Percentiles rank a stretch among this genome's conserved stretches.
Conservation (phyloP, 768 basidiomycete species). For the Pholiota conissans region DNA sequence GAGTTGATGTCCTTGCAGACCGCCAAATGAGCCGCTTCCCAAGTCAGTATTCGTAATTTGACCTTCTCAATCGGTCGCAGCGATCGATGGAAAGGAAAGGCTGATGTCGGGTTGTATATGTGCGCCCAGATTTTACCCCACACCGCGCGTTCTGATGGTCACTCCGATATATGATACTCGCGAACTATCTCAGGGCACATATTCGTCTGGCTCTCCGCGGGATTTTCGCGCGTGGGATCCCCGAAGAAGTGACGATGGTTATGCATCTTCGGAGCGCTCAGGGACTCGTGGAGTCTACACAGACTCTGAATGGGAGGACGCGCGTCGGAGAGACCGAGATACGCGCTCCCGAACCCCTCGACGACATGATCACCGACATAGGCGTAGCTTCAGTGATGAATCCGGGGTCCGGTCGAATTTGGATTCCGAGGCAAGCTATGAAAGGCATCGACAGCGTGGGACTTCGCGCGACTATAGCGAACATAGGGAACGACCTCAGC, state of each 20-base stretch:
- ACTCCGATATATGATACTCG: slow-evolving; percentile 23
- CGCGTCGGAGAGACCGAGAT: background rate
- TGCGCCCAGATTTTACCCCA: slow-evolving; percentile 20
- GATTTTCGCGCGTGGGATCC: background rate
- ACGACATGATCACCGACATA: background rate
- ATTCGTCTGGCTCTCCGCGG: background rate
- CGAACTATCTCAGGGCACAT: background rate
- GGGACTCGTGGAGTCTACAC: background rate
- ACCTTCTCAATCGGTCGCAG: background rate
- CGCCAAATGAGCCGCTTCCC: slow-evolving; percentile 23
- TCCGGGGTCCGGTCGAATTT: background rate
- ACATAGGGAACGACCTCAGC: background rate
- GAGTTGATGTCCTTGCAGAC: slow-evolving; percentile 4
- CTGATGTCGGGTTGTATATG: background rate
- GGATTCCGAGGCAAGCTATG: background rate
- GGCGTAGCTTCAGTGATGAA: background rate
- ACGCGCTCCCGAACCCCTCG: background rate
- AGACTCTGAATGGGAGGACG: background rate
- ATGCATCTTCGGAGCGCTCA: background rate
- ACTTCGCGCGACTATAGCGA: background rate
- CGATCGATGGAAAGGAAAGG: background rate
- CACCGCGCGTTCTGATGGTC: slow-evolving; percentile 22
- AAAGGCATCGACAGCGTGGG: background rate
- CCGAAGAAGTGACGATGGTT: background rate
- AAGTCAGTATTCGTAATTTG: slow-evolving; percentile 11